Base-by-base conservation (phyloP, 345 rosid species). In the Populus ilicifolia region DNA sequence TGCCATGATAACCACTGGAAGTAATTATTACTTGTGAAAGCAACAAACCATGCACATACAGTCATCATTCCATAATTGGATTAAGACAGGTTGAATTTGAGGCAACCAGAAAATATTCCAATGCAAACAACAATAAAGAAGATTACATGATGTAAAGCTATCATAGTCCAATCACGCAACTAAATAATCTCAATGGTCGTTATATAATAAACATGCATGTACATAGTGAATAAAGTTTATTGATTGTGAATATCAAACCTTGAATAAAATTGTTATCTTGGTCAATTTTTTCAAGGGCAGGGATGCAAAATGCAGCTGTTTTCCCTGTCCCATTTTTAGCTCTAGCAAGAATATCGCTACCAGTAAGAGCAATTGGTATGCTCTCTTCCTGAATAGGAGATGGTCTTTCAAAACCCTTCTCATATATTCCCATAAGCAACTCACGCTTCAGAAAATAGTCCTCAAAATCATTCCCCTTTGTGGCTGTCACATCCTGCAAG, bases 331-430 rank as follows among this genome's bases (percentile, higher is more conserved):
- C 99, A 84, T 96, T 94, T 86, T 96, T 96, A 43, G 99, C 98
- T 90, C 99, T 91, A 77, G 99, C 99, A 79, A 96, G 97, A 86
- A 96, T 94, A 84, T 96, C 99, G 75, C 99, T 90, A 71, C 99
- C 99, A 35, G 98, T 94, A 82, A 96, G 89, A 78, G 99, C 99
- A 87, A 96, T 94, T 27, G 99, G 99, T 84, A 96, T 96, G 82
- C 99, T 96, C 89, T 96, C 99, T 89, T 96, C 99, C 79, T 96
- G 99, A 78, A 96, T 94, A 9, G 99, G 99, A 77, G 99, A 96
- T 43, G 99, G 99, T 78, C 97, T 89, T 88, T 96, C 98, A 82
- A 96, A 96, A 27, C 99, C 99, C 83, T 96, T 96, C 85, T 96
- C 99, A 74, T 92, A 96, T 33, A 96, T 96, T 74, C 98, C 99